A percentile compares a stretch with the other conserved stretches of the same genome.
Conservation (phyloP, 2,329 filamentous ascomycete genomes). For the Emergomyces orientalis region DNA sequence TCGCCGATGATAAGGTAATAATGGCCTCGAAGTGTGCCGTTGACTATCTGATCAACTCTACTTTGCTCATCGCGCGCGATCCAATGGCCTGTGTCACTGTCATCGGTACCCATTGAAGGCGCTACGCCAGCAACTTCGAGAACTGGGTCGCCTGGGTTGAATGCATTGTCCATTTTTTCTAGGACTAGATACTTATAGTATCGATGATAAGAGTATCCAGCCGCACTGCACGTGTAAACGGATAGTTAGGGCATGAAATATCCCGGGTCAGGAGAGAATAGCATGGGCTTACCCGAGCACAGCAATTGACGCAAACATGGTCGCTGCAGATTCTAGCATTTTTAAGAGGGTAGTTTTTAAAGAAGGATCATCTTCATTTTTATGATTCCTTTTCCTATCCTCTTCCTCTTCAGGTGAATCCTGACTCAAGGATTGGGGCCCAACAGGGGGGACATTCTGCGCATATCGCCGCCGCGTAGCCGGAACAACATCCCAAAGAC, state of each 20-base stretch:
- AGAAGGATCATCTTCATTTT: constrained; percentile 22
- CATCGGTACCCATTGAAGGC: constrained; percentile 30
- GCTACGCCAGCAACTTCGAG: constrained; percentile 62
- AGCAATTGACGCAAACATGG: constrained; percentile 64
- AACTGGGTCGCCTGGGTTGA: constrained; percentile 83
- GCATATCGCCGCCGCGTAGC: constrained; percentile 12
- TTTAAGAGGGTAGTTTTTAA: constrained; percentile 42
- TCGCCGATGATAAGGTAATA: constrained; percentile 90
- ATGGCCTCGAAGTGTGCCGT: constrained; percentile 63
- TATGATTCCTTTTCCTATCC: constrained; percentile 17
- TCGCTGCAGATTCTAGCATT: constrained; percentile 65
- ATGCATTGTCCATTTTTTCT: constrained; percentile 87
- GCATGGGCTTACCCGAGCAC: constrained; percentile 49
- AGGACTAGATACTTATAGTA: constrained; percentile 85
- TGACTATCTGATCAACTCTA: constrained; percentile 72
- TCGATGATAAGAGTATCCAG: constrained; percentile 69
- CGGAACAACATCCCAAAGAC: constrained; percentile 5
- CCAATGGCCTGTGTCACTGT: constrained; percentile 57
- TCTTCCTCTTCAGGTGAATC: constrained; percentile 27
- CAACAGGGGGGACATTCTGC: constrained; percentile 12
- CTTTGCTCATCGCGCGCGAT: constrained; percentile 72
- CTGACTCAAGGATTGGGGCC: constrained; percentile 15
- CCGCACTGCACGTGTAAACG: constrained; percentile 31
- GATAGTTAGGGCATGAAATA: constrained; percentile 16
- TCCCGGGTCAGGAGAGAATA: constrained; percentile 40